These are phyloP conservation scores for Fusarium albidum DNA, from an alignment of 2,329 filamentous ascomycete genomes.

Conservation along the genomic window DNA sequence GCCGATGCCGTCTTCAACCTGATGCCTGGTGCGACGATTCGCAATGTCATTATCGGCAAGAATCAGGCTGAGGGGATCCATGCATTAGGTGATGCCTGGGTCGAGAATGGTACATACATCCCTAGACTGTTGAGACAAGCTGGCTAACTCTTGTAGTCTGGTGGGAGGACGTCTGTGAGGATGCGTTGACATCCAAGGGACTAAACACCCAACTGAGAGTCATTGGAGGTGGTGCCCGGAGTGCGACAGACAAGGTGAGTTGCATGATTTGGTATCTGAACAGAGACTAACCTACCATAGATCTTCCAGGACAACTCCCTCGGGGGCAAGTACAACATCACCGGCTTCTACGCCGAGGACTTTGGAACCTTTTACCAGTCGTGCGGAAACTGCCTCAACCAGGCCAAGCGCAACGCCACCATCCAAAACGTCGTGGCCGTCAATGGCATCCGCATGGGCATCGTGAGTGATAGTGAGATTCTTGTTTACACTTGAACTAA, in stretches of 20 bases:
- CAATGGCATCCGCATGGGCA: constrained; percentile 37
- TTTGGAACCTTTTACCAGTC: constrained; percentile 43
- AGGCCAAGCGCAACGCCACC: constrained; percentile 38
- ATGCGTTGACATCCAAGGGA: constrained; percentile 41
- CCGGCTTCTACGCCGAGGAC: constrained; percentile 40
- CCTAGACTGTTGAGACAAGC: not conserved
- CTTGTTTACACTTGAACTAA: not conserved
- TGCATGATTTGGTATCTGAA: accelerated
- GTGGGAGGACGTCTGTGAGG: constrained; percentile 44
- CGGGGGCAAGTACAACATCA: constrained; percentile 44
- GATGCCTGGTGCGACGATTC: constrained; percentile 46
- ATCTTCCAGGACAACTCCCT: constrained; percentile 44
- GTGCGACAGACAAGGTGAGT: constrained; percentile 42
- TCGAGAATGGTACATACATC: constrained; percentile 38
- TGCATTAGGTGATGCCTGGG: constrained; percentile 42
- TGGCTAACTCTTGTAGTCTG: constrained; percentile 28
- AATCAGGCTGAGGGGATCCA: constrained; percentile 47
- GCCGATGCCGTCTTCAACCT: constrained; percentile 52
- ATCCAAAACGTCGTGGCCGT: constrained; percentile 41
- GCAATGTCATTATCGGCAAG: constrained; percentile 50
- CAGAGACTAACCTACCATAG: constrained; percentile 3
- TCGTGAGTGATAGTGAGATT: constrained; percentile 16
- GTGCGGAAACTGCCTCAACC: constrained; percentile 42
- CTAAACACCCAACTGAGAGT: constrained; percentile 42
- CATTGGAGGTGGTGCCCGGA: constrained; percentile 40